Base-by-base conservation (phyloP, 805 yeast genomes). In the Millerozyma acaciae region DNA sequence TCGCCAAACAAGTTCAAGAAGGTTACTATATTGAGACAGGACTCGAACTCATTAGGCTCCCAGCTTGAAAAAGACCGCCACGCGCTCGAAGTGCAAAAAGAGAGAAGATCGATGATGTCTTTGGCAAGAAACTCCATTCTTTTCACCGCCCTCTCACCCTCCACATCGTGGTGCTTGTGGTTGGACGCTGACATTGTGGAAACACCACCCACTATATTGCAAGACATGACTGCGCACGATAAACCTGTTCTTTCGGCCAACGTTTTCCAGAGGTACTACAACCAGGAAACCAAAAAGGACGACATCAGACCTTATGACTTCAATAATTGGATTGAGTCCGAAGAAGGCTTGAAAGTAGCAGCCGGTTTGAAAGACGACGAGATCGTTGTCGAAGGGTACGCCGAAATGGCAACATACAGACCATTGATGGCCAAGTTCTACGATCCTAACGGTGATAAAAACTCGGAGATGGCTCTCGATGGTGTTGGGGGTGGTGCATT, bases 401-500 rank as follows among this genome's bases (percentile, higher is more conserved):
- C 80, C 2, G 97, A 93, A 53, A 68, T 90, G 60, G 95, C 96
- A 30, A 93, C 98, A 2, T 93, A 84, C 57, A 76, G 99, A 60
- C 84, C 95, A 10, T 69, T 93, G 48, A 93, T 93, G 98, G 97
- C 96, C 1, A 80, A 82, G 51, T 76, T 78, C 55, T 84, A 83
- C 58, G 84, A 83, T 49, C 62, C 78, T 4, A 63, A 68, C 6
- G 93, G 84, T 17, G 80, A 79, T 37, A 39, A 52, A 8, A 68
- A 72, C 44, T 73, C 79, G 3, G 90, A 81, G 53, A 82, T 93
- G 84, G 76, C 75, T 28, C 70, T 93, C 39, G 97, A 93, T 57
- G 98, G 99, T 56, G 97, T 93, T 37, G 98, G 98, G 34, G 97
- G 97, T 42, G 95, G 97, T 15, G 95, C 97, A 26, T 80, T 95